Conservation (phyloP, 306 rosid genomes). For the Vachellia pachyceras region DNA sequence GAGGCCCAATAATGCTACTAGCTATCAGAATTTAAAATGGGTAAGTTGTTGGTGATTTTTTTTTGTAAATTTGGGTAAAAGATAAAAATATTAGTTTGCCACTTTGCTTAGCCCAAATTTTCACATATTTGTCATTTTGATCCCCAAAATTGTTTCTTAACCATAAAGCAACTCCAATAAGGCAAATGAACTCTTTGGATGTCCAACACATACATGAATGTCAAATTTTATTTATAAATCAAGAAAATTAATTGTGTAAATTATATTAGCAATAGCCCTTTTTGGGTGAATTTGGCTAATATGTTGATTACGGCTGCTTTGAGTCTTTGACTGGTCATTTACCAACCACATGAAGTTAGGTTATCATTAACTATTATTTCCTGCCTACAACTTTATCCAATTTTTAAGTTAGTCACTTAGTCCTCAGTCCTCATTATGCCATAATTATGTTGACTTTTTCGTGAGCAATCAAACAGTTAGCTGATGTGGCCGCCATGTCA, state of each 20-base stretch:
- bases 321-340: background rate
- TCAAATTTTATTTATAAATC: background rate
- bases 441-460: background rate
- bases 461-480: background rate
- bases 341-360: background rate
- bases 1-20: background rate
- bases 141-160: background rate
- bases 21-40: background rate
- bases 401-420: background rate
- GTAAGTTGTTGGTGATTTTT: background rate
- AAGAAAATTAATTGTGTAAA: background rate
- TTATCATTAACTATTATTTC: background rate
- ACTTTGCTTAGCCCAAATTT: background rate
- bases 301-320: background rate
- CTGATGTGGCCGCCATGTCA: background rate
- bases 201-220: background rate
- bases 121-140: background rate
- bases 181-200: background rate
- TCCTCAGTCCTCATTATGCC: background rate
- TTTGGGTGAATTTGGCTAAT: background rate
- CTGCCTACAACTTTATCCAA: background rate
- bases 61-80: background rate
- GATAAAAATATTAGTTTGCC: background rate
- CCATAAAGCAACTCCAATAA: background rate
- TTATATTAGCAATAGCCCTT: background rate